These are phyloP conservation scores for Logfia minima DNA, from an alignment of 129 eudicot species.

Conservation along the genomic window DNA sequence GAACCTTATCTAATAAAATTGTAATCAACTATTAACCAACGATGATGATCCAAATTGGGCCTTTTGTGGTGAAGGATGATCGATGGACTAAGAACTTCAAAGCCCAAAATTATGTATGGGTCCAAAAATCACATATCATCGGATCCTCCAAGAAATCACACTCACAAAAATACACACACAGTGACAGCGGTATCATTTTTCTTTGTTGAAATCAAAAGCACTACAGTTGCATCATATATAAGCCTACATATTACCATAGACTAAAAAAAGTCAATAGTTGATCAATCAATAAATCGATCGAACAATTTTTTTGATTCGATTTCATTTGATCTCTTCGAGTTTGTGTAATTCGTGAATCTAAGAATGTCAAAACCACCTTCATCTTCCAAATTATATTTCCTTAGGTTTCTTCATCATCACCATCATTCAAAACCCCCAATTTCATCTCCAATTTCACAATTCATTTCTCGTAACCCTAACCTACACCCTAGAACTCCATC, in stretches of 20 bases:
- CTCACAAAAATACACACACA: background rate
- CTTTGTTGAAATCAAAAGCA: background rate
- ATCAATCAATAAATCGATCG: conserved; percentile 16
- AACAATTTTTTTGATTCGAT: conserved; percentile 13
- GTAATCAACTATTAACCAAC: no score
- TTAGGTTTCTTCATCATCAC: conserved; percentile 41
- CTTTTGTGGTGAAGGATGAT: background rate
- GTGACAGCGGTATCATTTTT: background rate
- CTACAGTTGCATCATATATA: conserved; percentile 24
- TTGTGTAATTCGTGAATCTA: conserved; percentile 62
- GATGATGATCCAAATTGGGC: background rate
- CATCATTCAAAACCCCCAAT: conserved; percentile 36
- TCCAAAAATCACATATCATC: background rate
- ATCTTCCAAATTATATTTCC: conserved; percentile 44
- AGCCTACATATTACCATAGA: background rate
- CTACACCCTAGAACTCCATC: conserved; percentile 28
- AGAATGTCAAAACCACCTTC: conserved; percentile 77
- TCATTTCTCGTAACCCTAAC: conserved; percentile 34
- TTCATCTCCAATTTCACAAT: conserved; percentile 35
- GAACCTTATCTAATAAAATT: no score
- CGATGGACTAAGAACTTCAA: background rate
- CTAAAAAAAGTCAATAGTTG: background rate
- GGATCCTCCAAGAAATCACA: conserved; percentile 27
- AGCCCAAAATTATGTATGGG: background rate
- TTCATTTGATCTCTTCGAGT: conserved; percentile 40